Evolutionary conservation across 2,329 filamentous ascomycete genomes (phyloP), one percentile per base, ranked within the genome.

Genomic region (Colletotrichum agaves): DNA sequence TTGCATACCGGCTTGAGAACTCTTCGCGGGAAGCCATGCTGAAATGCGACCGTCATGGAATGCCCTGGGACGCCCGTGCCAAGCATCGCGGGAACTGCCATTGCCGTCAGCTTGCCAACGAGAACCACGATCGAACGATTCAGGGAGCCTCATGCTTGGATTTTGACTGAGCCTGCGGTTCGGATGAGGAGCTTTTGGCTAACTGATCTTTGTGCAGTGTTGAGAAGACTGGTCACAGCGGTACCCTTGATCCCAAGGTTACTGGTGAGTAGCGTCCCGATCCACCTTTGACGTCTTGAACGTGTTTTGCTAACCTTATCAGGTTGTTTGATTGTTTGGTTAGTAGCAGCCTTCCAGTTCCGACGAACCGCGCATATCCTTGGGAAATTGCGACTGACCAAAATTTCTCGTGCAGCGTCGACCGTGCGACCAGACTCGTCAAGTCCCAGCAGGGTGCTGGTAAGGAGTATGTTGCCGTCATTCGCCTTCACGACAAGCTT

Each of bases 371-470:
- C 21, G 4, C 35, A 15, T 37, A 53, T 47, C 39, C 23, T 35
- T 4, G 50, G 17, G 46, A 46, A 49, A 49, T 31, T 19, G 12
- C 31, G 27, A 31, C 55, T 57, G 15, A 59, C 41, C 21, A 50
- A 60, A 46, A 17, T 44, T 50, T 31, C 47, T 50, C 50, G 8
- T 46, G 11, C 46, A 70, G 71, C 82, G 93, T 98, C 78, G 96
- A 98, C 83, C 94, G 96, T 77, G 96, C 96, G 61, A 99, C 96
- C 72, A 92, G 96, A 76, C 90, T 99, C 66, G 96, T 99, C 80
- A 99, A 99, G 87, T 97, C 94, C 60, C 96, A 99, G 83, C 96
- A 99, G 83, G 94, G 95, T 77, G 96, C 96, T 70, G 96, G 96
- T 87, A 99, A 99, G 86, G 96, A 99, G 85, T 99, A 99, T 80